phyloP scores from a whole-genome alignment of 176 grass and related monocot genomes.

The Bromus sterilis region DNA sequence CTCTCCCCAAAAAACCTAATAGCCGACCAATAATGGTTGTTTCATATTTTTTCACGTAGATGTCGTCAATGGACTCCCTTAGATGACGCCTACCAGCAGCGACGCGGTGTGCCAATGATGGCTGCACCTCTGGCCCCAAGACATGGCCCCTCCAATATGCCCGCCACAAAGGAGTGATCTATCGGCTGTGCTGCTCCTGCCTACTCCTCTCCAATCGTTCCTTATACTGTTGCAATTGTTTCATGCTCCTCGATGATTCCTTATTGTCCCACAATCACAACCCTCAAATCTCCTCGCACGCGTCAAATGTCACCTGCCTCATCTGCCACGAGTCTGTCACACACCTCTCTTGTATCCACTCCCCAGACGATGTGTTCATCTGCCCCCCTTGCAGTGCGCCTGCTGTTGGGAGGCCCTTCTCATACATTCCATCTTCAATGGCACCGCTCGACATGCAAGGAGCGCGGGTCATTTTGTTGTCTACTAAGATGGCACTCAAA shows the following conservation, averaged over 20 bases:
- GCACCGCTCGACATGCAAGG: neutral
- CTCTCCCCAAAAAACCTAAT: slow-evolving; percentile 31
- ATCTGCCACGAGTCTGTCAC: slow-evolving; percentile 26
- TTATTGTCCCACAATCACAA: neutral
- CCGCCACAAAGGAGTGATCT: slow-evolving; percentile 17
- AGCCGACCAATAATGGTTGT: neutral
- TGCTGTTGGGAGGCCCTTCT: slow-evolving; percentile 5
- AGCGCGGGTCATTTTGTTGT: slow-evolving; percentile 27
- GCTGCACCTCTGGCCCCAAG: slow-evolving; percentile 15
- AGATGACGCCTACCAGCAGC: neutral
- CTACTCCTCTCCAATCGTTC: slow-evolving; percentile 50
- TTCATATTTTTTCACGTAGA: neutral
- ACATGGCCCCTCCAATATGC: slow-evolving; percentile 65
- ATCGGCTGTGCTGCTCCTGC: slow-evolving; percentile 50
- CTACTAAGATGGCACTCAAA: slow-evolving; percentile 7
- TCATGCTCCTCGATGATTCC: slow-evolving; percentile 22
- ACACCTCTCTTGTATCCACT: slow-evolving; percentile 36
- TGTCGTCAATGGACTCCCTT: neutral
- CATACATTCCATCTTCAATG: slow-evolving; percentile 11
- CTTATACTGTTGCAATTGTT: slow-evolving; percentile 60
- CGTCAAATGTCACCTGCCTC: slow-evolving; percentile 26
- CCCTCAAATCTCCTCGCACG: neutral
- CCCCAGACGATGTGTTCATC: neutral
- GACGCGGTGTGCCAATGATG: slow-evolving; percentile 25
- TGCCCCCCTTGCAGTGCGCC: slow-evolving; percentile 38